Base-by-base conservation (phyloP, 2,329 filamentous ascomycete genomes). In the Trichophyton benhamiae region DNA sequence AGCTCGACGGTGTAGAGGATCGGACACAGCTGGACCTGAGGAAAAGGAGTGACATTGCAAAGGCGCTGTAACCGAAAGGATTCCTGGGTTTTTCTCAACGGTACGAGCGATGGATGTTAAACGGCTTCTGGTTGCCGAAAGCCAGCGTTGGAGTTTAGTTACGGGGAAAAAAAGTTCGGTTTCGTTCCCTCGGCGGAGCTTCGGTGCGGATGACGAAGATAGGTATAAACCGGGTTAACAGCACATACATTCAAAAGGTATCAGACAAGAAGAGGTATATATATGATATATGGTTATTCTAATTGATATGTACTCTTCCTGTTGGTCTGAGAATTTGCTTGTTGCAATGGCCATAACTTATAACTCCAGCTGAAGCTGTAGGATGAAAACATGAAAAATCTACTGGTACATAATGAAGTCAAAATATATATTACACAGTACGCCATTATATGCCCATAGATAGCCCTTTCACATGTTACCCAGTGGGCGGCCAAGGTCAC, bases 1-100 rank as follows among this genome's bases (percentile, higher is more conserved):
- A 75, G 73, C 76, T 77, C 74, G 74, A 71, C 74, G 76, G 74
- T 66, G 72, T 72, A 60, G 71, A 65, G 63, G 72, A 69, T 64
- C 74, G 72, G 66, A 67, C 69, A 60, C 72, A 69, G 65, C 68
- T 71, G 65, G 70, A 70, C 70, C 75, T 72, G 64, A 74, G 71
- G 68, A 78, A 76, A 76, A 78, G 78, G 66, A 69, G 72, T 71
- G 70, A 58, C 61, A 60, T 58, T 36, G 41, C 53, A 46, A 59
- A 25, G 17, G 22, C 25, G 25, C 52, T 55, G 27, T n/a, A 55
- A 36, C 52, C 52, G 52, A 55, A 55, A 55, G 22, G 52, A 55
- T 55, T 55, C 25, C 52, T 55, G 11, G 15, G 9, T 11, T 20
- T 49, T 9, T 41, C 27, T 33, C 17, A 58, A 59, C 48, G 52